Base-by-base conservation (phyloP, 108 stramenopile genomes). In the Phaeodactylum tricornutum region DNA sequence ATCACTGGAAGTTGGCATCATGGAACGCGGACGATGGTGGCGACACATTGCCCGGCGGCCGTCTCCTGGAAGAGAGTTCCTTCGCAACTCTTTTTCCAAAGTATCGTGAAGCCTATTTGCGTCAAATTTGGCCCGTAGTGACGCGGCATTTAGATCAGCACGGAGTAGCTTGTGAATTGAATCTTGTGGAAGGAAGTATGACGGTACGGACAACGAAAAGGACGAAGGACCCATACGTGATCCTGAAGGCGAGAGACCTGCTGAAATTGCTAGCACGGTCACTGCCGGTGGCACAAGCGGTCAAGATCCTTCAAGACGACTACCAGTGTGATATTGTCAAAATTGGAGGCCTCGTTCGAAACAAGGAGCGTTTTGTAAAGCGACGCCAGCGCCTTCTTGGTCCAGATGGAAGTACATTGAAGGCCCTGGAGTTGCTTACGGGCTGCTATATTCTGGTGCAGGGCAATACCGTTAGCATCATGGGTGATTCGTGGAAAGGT, bases 81-180 rank as follows among this genome's bases (percentile, higher is more conserved):
- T 99, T 99, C 60, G 98, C 98, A 20, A 99, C 96, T 12, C 83
- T 99, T 28, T 99, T 99, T 64, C 98, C 98, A 25, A 93, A 95
- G 55, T 99, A 99, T 56, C 75, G 98, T 25, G 98, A 99, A 74
- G 81, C 86, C 49, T 99, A 99, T 59, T 71, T 99, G 22, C 74
- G 96, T 25, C 95, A 99, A 66, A 81, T 94, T 6, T 98, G 98
- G 98, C 95, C 96, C 0, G 62, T 95, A 12, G 83, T 99, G 29
- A 99, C 98, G 4, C 75, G 74, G 23, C 66, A 86, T 14, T 73
- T 99, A 26, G 94, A 96, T 69, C 62, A 54, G 21, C 34, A 62
- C 24, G 73, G 72, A 36, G 72, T 93, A 43, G 71, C 82, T 6
- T 93, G 87, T 48, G 81, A 89, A 43, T 50, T 87, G 29, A 79